Conservation (phyloP, 2,329 filamentous ascomycete species). For the Aspergillus hortae region DNA sequence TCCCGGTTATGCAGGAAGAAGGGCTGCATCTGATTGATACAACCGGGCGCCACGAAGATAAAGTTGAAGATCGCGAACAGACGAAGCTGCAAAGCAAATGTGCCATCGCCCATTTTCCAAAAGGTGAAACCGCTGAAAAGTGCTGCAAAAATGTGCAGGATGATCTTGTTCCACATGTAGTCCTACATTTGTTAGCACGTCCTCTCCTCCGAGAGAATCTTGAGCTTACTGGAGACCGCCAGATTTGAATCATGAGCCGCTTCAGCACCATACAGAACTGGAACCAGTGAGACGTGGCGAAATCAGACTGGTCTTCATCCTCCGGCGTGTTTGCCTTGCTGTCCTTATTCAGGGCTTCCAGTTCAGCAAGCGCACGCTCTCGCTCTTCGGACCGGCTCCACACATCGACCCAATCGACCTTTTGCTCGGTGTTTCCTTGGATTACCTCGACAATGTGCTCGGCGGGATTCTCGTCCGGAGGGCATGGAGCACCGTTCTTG, state of each 20-base stretch:
- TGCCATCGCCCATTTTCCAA: conserved; percentile 55
- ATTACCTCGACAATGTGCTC: conserved; percentile 43
- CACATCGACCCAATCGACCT: conserved; percentile 30
- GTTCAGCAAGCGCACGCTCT: conserved; percentile 17
- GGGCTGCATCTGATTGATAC: conserved; percentile 58
- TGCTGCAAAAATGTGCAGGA: conserved; percentile 52
- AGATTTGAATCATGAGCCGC: conserved; percentile 30
- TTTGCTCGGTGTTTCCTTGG: conserved; percentile 23
- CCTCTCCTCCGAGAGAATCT: neutral
- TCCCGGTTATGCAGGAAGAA: conserved; percentile 56
- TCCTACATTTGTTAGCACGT: conserved; percentile 19
- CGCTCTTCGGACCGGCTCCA: conserved; percentile 31
- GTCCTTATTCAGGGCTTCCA: conserved; percentile 25
- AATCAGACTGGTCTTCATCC: conserved; percentile 33
- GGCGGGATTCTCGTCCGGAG: conserved; percentile 52
- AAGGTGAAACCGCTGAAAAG: conserved; percentile 62
- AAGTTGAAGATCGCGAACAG: conserved; percentile 63
- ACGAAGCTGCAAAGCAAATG: conserved; percentile 52
- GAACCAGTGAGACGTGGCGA: conserved; percentile 37
- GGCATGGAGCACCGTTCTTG: conserved; percentile 53
- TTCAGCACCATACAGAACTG: conserved; percentile 37
- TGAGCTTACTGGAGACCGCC: conserved; percentile 29
- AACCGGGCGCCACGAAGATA: conserved; percentile 59
- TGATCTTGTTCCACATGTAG: conserved; percentile 47
- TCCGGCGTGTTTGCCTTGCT: conserved; percentile 17